Percentiles rank a stretch among this genome's conserved stretches.
These are phyloP conservation scores for Paraphoma chrysanthemicola DNA, from an alignment of 2,329 filamentous ascomycete species.

Conservation along the genomic window DNA sequence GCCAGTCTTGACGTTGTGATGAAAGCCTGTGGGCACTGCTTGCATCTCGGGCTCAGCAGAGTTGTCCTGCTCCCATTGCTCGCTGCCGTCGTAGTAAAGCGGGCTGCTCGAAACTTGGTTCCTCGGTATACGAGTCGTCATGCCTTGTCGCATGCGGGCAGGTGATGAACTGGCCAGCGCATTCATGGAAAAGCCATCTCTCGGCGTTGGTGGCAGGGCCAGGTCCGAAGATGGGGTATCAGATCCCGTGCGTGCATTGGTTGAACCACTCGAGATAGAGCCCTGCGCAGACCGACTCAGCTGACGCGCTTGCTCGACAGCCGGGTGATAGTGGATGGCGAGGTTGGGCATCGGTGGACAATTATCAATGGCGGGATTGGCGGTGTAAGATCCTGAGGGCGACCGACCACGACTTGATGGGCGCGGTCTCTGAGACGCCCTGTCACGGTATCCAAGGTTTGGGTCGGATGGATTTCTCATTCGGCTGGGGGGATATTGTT, in stretches of 20 bases:
- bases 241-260: conserved; percentile 44
- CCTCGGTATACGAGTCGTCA: conserved; percentile 39
- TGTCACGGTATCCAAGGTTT: conserved; percentile 31
- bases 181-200: conserved; percentile 45
- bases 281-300: conserved; percentile 27
- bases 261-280: conserved; percentile 41
- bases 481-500: conserved; percentile 6
- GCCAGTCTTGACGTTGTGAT: conserved; percentile 49
- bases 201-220: conserved; percentile 53
- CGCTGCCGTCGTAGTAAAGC: conserved; percentile 48
- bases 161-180: conserved; percentile 29
- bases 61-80: conserved; percentile 43
- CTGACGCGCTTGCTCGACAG: conserved; percentile 27
- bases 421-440: conserved; percentile 14
- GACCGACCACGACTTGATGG: conserved; percentile 21
- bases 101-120: conserved; percentile 17
- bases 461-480: conserved; percentile 33
- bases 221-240: conserved; percentile 54
- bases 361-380: no score
- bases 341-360: no score
- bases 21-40: conserved; percentile 45
- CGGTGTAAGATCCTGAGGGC: neutral
- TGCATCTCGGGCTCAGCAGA: conserved; percentile 20
- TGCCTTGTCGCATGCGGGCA: conserved; percentile 32
- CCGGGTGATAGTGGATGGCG: conserved; percentile 19